Evolutionary conservation across 768 basidiomycete genomes (phyloP), one percentile per base, ranked within the genome.

Genomic region (Macrolepiota albuminosa): DNA sequence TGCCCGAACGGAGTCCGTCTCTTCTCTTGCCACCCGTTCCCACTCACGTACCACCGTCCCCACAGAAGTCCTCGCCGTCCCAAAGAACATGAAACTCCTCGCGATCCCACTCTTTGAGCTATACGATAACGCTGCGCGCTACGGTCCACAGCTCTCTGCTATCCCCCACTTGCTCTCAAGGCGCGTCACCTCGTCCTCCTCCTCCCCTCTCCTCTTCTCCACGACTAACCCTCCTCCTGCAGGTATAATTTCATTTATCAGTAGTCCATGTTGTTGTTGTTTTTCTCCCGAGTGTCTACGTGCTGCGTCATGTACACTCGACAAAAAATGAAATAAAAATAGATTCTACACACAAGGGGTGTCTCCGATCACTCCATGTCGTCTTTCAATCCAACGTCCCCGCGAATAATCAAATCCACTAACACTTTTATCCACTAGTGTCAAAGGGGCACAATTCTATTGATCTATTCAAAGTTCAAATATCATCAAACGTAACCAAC

Each of bases 51-150:
- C 10, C 21, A 4, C 6, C 16, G 6, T 6, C 24, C 56, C 33
- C 59, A 24, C 72, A 98, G 96, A 97, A 72, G 91, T 96, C 16
- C 86, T 99, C 9, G 93, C 95, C 0, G 95, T 99, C 4, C 97
- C 97, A 0, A 93, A 92, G 75, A 99, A 99, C 73, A 98, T 98
- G 96, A 98, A 98, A 71, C 84, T 99, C 8, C 85, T 96, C 45
- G 96, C 95, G 18, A 93, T 98, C 49, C 97, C 97, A 0, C 79
- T 99, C 40, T 98, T 96, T 69, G 97, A 99, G 74, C 78, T 98
- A 14, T 99, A 98, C 70, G 97, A 98, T 72, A 99, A 99, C 61
- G 91, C 94, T 9, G 95, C 96, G 0, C 81, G 95, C 58, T 95
- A 95, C 68, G 95, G 95, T 1, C 96, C 95, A 0, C 95, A 97